These are phyloP conservation scores for Dissoconium aciculare DNA, from an alignment of 2,329 filamentous ascomycete species.

Conservation along the genomic window DNA sequence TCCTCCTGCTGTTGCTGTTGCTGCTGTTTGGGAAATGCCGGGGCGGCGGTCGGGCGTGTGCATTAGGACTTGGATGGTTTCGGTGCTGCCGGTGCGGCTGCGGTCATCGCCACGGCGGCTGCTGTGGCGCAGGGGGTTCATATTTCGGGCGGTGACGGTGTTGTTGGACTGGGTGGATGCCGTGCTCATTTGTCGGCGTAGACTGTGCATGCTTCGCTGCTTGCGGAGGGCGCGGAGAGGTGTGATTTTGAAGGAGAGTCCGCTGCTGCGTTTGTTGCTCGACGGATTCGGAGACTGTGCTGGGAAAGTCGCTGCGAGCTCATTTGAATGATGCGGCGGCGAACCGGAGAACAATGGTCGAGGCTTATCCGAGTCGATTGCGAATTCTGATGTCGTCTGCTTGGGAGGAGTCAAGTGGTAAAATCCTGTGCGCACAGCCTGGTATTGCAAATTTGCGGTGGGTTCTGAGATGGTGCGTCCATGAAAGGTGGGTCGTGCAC, in stretches of 20 bases:
- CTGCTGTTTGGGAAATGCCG: too few species aligned
- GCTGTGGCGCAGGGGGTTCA: too few species aligned
- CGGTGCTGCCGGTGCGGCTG: constrained; percentile 24
- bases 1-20: too few species aligned
- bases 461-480: constrained; percentile 24
- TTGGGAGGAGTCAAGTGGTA: constrained; percentile 18
- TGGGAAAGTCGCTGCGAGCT: constrained; percentile 14
- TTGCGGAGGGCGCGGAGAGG: constrained; percentile 20
- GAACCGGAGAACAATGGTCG: constrained; percentile 16
- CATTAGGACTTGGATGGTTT: constrained; percentile 29
- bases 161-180: too few species aligned
- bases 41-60: constrained; percentile 8
- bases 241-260: constrained; percentile 19
- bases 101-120: constrained; percentile 5
- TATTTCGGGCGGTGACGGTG: too few species aligned
- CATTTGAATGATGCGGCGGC: constrained; percentile 15
- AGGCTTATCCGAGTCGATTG: constrained; percentile 1
- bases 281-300: constrained; percentile 17
- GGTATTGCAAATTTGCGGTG: constrained; percentile 10
- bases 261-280: constrained; percentile 22
- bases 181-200: constrained; percentile 17
- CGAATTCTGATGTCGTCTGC: constrained; percentile 4
- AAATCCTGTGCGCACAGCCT: constrained; percentile 21
- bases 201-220: constrained; percentile 21
- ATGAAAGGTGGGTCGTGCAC: constrained; percentile 15